A percentile compares a stretch with the other conserved stretches of the same genome.
Conservation (phyloP, 2,329 filamentous ascomycete species). For the Xylaria sp. region DNA sequence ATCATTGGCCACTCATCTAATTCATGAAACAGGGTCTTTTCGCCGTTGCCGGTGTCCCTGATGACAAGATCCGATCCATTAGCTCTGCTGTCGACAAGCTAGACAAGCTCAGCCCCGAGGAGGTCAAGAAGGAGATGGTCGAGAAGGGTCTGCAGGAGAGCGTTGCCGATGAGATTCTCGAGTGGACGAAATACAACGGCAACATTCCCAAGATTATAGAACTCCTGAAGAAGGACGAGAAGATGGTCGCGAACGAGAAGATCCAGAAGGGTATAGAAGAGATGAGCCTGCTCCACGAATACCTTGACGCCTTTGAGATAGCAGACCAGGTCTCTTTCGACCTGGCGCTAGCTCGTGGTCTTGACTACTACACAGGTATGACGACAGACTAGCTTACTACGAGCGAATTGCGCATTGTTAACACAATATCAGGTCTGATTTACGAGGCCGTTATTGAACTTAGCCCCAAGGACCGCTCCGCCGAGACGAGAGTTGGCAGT, state of each 20-base stretch:
- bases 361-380: slow-evolving; percentile 67
- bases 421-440: slow-evolving; percentile 43
- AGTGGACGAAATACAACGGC: slow-evolving; percentile 65
- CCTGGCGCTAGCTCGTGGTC: slow-evolving; percentile 65
- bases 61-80: slow-evolving; percentile 67
- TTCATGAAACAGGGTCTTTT: slow-evolving; percentile 52
- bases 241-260: slow-evolving; percentile 55
- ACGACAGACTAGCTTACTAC: neutral
- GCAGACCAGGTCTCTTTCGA: slow-evolving; percentile 65
- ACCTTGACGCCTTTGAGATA: slow-evolving; percentile 61
- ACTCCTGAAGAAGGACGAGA: slow-evolving; percentile 52
- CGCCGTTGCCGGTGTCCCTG: slow-evolving; percentile 69
- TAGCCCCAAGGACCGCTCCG: slow-evolving; percentile 54
- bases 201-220: slow-evolving; percentile 56
- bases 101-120: slow-evolving; percentile 69
- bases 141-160: slow-evolving; percentile 64
- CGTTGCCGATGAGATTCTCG: slow-evolving; percentile 67
- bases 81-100: slow-evolving; percentile 75
- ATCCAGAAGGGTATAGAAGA: slow-evolving; percentile 65
- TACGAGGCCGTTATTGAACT: slow-evolving; percentile 67
- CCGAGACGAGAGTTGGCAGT: slow-evolving; percentile 69
- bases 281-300: slow-evolving; percentile 62
- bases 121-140: slow-evolving; percentile 71
- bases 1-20: neutral
- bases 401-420: neutral